Base-by-base conservation (phyloP, 495 filamentous ascomycete genomes). In the Podospora bellae-mahoneyi region DNA sequence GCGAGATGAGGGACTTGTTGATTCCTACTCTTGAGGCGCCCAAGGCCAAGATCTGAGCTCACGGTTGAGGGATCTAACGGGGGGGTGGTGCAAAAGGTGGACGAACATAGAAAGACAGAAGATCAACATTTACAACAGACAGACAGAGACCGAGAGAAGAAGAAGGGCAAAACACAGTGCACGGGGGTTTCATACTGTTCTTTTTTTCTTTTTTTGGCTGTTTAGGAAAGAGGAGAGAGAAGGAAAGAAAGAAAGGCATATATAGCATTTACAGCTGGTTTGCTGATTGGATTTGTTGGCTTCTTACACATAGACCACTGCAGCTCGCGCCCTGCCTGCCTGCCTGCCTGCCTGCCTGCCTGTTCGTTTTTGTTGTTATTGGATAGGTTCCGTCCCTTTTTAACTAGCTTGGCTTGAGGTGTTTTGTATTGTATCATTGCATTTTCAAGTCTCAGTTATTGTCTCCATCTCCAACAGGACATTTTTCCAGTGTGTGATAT, bases 1-100 rank as follows among this genome's bases (percentile, higher is more conserved):
- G 87, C 60, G 96, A 99, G 66, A 86, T 98, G 73, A 85, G 95
- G 71, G 94, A 97, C 76, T 75, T 99, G 66, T 83, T 99, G 77
- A 80, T 94, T 77, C 91, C 92, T 16, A 94, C 92, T 39, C 75
- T 95, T 57, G 89, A 93, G 72, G 82, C 87, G 63, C 88, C 91
- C 72, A 97, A 97, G 86, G 89, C 95, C 19, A 97, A 97, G 87
- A 79, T 99, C 71, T 99, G 87, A 76, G 23, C 23, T 23, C 23
- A 23, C 23, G 23, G 23, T 23, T 23, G 23, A 23, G 23, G 23
- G 23, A 23, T 23, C 23, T 23, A 23, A 23, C 1, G 23, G 1
- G 23, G 32, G 20, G 34, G 34, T 1, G 3, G 1, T 39, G 34
- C 34, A 39, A 39, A 39, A 39, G 10, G 3, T 23, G 34, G 34